Evolutionary conservation across 2,329 filamentous ascomycete genomes (phyloP).

Genomic region (Albifimbria verrucaria): DNA sequence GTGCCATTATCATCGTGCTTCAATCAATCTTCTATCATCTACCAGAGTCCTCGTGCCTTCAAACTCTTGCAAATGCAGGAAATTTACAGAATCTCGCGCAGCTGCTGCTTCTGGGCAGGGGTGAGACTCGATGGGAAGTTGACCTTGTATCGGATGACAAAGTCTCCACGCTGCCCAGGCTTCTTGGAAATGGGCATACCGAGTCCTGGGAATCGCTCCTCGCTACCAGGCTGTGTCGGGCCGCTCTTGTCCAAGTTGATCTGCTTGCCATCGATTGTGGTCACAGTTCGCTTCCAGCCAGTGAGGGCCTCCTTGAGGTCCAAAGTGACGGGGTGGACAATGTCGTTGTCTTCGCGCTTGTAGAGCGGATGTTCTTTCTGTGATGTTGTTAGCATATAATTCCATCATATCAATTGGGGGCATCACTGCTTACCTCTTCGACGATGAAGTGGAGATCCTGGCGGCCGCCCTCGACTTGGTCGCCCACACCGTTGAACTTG

Average conservation of each 20-base stretch:
- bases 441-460: slow-evolving; percentile 96
- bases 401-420: not conserved
- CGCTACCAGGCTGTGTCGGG: slow-evolving; percentile 80
- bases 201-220: slow-evolving; percentile 76
- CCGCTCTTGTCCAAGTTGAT: slow-evolving; percentile 75
- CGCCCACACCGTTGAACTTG: slow-evolving; percentile 95
- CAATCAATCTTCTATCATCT: too few species aligned
- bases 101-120: slow-evolving; percentile 69
- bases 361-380: slow-evolving; percentile 86
- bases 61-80: not conserved
- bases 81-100: slow-evolving; percentile 71
- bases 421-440: slow-evolving; percentile 69
- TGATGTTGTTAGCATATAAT: slow-evolving; percentile 34
- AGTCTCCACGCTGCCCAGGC: slow-evolving; percentile 77
- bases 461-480: slow-evolving; percentile 92
- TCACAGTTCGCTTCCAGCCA: slow-evolving; percentile 87
- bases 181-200: slow-evolving; percentile 97
- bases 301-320: slow-evolving; percentile 91
- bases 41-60: not conserved
- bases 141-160: slow-evolving; percentile 87
- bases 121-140: slow-evolving; percentile 84
- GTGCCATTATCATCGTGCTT: too few species aligned
- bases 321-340: slow-evolving; percentile 75
- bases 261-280: slow-evolving; percentile 89
- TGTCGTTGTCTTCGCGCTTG: slow-evolving; percentile 82